Conservation (phyloP, 2,329 filamentous ascomycete genomes). For the Huntiella bhutanensis region DNA sequence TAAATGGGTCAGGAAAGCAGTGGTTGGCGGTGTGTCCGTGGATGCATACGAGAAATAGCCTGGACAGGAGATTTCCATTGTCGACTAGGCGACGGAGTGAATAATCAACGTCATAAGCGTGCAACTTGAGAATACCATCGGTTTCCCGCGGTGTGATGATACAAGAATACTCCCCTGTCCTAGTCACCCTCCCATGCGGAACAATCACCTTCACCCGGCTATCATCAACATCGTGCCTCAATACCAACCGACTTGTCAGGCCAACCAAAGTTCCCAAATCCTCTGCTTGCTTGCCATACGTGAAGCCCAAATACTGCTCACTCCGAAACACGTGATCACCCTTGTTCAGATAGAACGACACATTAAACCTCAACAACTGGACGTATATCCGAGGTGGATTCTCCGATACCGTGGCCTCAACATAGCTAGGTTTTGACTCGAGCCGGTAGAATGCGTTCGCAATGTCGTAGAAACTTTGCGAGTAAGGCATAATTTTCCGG, state of each 20-base stretch:
- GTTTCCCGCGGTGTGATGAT: no score
- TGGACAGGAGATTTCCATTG: slow-evolving; percentile 31
- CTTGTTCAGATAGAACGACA: slow-evolving; percentile 25
- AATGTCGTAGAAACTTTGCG: not conserved
- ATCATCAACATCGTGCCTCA: no score
- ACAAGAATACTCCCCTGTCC: no score
- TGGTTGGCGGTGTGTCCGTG: slow-evolving; percentile 34
- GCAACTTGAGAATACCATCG: slow-evolving; percentile 12
- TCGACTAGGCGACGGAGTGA: slow-evolving; percentile 30
- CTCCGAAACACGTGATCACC: slow-evolving; percentile 20
- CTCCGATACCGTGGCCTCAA: not conserved
- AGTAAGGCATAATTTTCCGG: not conserved
- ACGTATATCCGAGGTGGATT: slow-evolving; percentile 17
- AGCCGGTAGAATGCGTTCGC: not conserved
- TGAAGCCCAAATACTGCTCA: slow-evolving; percentile 25
- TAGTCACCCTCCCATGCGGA: no score
- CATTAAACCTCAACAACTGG: slow-evolving; percentile 26
- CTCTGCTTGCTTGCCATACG: not conserved
- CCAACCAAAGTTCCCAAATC: not conserved
- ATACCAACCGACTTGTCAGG: not conserved
- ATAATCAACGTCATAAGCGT: slow-evolving; percentile 30
- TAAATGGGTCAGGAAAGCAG: slow-evolving; percentile 30
- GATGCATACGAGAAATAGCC: slow-evolving; percentile 30
- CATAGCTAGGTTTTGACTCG: not conserved
- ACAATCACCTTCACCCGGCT: no score